A percentile compares a stretch with the other conserved stretches of the same genome.
Conservation (phyloP, 2,329 filamentous ascomycete species). For the Rutstroemia sp. region DNA sequence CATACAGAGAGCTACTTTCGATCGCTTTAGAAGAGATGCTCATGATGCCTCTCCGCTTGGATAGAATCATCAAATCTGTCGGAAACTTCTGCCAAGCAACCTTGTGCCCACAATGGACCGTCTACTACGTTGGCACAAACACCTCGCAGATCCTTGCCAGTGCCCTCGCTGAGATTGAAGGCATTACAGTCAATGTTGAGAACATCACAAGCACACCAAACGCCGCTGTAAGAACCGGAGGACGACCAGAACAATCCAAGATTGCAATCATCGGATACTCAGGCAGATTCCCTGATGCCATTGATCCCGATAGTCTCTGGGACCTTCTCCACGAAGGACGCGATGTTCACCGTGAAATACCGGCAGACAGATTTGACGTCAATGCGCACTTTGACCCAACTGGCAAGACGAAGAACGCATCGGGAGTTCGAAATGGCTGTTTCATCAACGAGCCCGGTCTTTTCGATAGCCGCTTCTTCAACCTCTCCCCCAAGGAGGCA, state of each 20-base stretch:
- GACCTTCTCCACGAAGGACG: background rate
- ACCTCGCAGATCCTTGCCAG: no score
- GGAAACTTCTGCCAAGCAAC: no score
- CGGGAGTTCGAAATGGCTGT: conserved; percentile 69
- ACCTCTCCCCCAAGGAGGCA: conserved; percentile 75
- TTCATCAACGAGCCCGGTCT: conserved; percentile 62
- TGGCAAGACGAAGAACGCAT: conserved; percentile 47
- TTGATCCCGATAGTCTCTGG: background rate
- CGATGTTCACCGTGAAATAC: conserved; percentile 30
- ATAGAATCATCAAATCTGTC: background rate
- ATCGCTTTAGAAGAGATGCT: background rate
- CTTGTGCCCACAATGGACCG: no score
- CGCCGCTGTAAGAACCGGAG: background rate
- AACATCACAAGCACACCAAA: background rate
- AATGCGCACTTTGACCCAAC: conserved; percentile 62
- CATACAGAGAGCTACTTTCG: no score
- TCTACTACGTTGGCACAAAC: no score
- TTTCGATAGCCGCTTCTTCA: conserved; percentile 76
- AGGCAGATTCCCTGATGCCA: background rate
- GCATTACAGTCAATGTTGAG: background rate
- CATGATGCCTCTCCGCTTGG: background rate
- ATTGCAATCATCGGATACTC: conserved; percentile 4
- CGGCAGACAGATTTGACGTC: conserved; percentile 62
- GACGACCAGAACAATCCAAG: background rate
- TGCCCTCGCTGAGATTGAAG: background rate